phyloP scores from a whole-genome alignment of 306 rosid genomes.

The Comarum palustre region DNA sequence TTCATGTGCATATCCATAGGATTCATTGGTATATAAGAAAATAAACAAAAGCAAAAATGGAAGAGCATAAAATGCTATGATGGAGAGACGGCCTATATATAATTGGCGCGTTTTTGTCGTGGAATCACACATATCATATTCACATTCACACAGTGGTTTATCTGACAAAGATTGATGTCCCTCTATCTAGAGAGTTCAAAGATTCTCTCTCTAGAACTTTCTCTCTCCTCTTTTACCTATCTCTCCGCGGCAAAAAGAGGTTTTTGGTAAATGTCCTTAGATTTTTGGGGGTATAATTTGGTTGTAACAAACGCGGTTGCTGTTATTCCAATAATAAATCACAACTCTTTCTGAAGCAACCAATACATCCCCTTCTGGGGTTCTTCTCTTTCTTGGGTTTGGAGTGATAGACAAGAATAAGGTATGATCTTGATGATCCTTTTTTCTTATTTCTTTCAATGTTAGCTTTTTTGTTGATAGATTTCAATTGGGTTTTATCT shows the following conservation, averaged over 20 bases:
- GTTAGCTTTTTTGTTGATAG: not conserved
- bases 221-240: constrained; percentile 8
- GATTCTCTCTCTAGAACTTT: not conserved
- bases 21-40: not conserved
- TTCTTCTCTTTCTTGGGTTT: constrained; percentile 8
- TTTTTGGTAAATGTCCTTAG: too few species aligned
- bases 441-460: not conserved
- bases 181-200: not conserved
- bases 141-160: not conserved
- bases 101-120: not conserved
- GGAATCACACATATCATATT: not conserved
- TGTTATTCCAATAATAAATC: not conserved
- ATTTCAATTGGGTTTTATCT: constrained; percentile 6
- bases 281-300: not conserved
- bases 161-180: not conserved
- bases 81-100: not conserved
- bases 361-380: constrained; percentile 6
- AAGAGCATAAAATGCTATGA: not conserved
- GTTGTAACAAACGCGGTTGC: constrained; percentile 31
- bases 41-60: not conserved
- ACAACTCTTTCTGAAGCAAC: not conserved
- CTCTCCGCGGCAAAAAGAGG: not conserved
- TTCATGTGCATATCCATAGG: too few species aligned
- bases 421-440: constrained; percentile 24
- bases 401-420: constrained; percentile 16